phyloP scores from a whole-genome alignment of 164 flowering plant species.

The Cinnamomum micranthum region DNA sequence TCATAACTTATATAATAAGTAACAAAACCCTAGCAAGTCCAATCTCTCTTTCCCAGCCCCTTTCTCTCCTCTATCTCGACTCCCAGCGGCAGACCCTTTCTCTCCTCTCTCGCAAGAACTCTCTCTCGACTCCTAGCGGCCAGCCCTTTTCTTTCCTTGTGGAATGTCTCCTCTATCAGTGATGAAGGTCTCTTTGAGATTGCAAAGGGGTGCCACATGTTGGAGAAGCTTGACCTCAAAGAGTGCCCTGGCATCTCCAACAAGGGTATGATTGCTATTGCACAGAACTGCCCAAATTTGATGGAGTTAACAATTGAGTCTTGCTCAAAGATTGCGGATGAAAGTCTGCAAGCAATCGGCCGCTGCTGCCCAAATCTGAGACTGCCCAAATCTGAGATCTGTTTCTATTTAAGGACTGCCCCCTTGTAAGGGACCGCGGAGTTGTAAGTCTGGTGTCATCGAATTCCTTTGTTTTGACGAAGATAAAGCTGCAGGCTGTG shows the following conservation, averaged over 20 bases:
- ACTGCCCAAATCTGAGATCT: slow-evolving; percentile 56
- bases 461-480: slow-evolving; percentile 42
- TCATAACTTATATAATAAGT: too few species aligned
- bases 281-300: slow-evolving; percentile 63
- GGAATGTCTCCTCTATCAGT: slow-evolving; percentile 53
- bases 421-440: slow-evolving; percentile 80
- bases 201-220: slow-evolving; percentile 54
- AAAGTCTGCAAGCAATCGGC: slow-evolving; percentile 56
- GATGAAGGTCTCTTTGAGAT: slow-evolving; percentile 68
- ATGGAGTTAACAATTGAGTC: slow-evolving; percentile 51
- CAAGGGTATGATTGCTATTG: slow-evolving; percentile 62
- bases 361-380: slow-evolving; percentile 52
- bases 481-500: slow-evolving; percentile 68
- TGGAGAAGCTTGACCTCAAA: slow-evolving; percentile 75
- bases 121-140: too few species aligned
- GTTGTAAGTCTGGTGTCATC: slow-evolving; percentile 55
- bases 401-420: slow-evolving; percentile 66
- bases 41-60: too few species aligned
- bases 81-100: too few species aligned
- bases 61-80: too few species aligned
- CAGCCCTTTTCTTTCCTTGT: slow-evolving; percentile 43
- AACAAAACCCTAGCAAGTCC: too few species aligned
- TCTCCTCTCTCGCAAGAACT: too few species aligned
- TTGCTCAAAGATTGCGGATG: slow-evolving; percentile 61
- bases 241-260: slow-evolving; percentile 60